Base-by-base conservation (phyloP, 495 filamentous ascomycete species). In the Xylaria nigripes region DNA sequence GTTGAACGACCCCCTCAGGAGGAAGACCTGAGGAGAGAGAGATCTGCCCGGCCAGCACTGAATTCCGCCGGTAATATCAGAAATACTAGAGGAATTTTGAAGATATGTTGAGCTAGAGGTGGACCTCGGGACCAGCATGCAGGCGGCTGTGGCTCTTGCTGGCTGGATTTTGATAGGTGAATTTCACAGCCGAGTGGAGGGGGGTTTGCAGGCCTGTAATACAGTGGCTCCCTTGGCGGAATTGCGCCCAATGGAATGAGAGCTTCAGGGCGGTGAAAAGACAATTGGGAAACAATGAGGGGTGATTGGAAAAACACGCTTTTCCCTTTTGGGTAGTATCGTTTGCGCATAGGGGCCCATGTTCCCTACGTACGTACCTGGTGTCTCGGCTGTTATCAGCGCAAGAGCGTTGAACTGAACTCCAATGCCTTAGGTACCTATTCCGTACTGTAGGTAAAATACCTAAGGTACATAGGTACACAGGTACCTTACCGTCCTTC, bases 101-200 rank as follows among this genome's bases (percentile, higher is more conserved):
- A 48, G 52, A 48, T 48, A 48, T 55, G 44, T 55, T 48, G 52
- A 48, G 52, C 45, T 32, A 22, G 51, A 46, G 15, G 45, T 47
- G 45, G 45, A 34, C 2, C 45, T 32, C 51, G 34, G 19, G 49
- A 34, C 19, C 30, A 53, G 50, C 23, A 32, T 40, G 24, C 40
- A 12, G 50, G 23, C 45, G 13, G 23, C 22, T 47, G 51, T 54
- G 51, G 42, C 30, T 54, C 44, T 22, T n/a, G 8, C 42, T 29
- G 27, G 9, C 22, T 10, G 2, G 19, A 3, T 19, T 10, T 38
- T 47, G 43, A 54, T 54, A 47, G 51, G 51, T 18, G 50, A 51
- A 24, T 24, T 32, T 19, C n/a, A 18, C 34, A 36, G 22, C 6
- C 41, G 50, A 52, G 41, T 15, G 21, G 50, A 45, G 30, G 27